Evolutionary conservation across 1,139 yeast genomes (phyloP).

Genomic region (Protomyces pachydermus): DNA sequence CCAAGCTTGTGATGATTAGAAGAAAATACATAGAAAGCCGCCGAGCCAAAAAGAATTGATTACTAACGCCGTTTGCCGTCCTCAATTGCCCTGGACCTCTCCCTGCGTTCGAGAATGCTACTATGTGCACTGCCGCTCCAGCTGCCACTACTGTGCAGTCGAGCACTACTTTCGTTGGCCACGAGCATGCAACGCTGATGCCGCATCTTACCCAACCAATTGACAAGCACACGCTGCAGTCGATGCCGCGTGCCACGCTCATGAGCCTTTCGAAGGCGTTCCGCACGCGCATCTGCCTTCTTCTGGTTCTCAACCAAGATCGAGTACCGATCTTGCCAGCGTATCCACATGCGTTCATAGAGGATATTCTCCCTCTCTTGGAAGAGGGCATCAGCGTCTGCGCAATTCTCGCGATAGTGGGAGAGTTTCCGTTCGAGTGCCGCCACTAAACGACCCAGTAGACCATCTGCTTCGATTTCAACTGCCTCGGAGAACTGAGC

Average conservation of each 20-base stretch:
- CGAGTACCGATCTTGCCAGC: neutral
- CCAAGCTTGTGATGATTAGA: too few relatives aligned
- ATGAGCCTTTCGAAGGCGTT: neutral
- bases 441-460: neutral
- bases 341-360: neutral
- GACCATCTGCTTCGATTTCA: neutral
- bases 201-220: neutral
- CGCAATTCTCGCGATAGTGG: neutral
- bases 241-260: neutral
- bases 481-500: neutral
- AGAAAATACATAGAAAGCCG: too few relatives aligned
- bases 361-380: neutral
- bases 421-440: neutral
- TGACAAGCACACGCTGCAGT: neutral
- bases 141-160: neutral
- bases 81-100: neutral
- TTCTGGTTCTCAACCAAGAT: neutral
- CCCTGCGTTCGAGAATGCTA: neutral
- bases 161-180: neutral
- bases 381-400: neutral
- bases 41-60: too few relatives aligned
- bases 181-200: neutral
- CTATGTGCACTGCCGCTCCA: neutral
- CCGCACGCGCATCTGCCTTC: neutral
- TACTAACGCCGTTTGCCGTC: too few relatives aligned